Conservation (phyloP, 768 basidiomycete genomes). For the Mycena sanguinolenta region DNA sequence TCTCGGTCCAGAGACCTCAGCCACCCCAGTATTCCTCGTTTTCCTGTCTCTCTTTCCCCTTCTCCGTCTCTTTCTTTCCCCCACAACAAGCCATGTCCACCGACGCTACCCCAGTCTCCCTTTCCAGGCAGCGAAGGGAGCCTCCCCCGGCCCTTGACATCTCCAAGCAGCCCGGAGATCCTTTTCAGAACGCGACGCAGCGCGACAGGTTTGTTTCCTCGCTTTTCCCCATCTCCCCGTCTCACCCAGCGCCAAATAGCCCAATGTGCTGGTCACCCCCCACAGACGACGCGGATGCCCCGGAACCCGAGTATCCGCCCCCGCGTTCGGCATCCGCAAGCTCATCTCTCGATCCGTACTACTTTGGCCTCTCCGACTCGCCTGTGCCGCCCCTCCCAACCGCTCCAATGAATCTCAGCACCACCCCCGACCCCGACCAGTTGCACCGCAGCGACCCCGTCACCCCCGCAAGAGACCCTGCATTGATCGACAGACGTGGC, state of each 20-base stretch:
- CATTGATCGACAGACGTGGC: conserved; percentile 85
- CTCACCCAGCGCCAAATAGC: conserved; percentile 49
- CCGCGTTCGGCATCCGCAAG: conserved; percentile 82
- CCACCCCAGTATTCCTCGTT: conserved; percentile 39
- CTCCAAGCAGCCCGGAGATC: conserved; percentile 39
- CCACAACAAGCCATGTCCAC: conserved; percentile 25
- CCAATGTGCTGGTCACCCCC: conserved; percentile 63
- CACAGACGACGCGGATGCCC: conserved; percentile 52
- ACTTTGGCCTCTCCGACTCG: conserved; percentile 83
- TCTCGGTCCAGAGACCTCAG: conserved; percentile 28
- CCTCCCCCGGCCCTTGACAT: conserved; percentile 68
- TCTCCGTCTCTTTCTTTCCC: conserved; percentile 35
- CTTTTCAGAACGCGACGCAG: conserved; percentile 49
- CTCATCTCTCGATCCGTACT: conserved; percentile 90
- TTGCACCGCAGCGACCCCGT: conserved; percentile 64
- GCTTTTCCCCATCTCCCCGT: conserved; percentile 38
- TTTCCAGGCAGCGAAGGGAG: conserved; percentile 58
- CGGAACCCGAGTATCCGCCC: conserved; percentile 60
- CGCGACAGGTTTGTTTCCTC: conserved; percentile 51
- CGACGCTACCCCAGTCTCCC: conserved; percentile 19
- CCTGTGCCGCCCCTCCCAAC: conserved; percentile 68
- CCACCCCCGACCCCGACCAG: conserved; percentile 81
- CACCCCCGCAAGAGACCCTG: conserved; percentile 83
- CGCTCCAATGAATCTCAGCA: conserved; percentile 54
- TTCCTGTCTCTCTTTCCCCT: conserved; percentile 33